phyloP scores from a whole-genome alignment of 148 eudicot genomes.

The Spergularia bocconei region DNA sequence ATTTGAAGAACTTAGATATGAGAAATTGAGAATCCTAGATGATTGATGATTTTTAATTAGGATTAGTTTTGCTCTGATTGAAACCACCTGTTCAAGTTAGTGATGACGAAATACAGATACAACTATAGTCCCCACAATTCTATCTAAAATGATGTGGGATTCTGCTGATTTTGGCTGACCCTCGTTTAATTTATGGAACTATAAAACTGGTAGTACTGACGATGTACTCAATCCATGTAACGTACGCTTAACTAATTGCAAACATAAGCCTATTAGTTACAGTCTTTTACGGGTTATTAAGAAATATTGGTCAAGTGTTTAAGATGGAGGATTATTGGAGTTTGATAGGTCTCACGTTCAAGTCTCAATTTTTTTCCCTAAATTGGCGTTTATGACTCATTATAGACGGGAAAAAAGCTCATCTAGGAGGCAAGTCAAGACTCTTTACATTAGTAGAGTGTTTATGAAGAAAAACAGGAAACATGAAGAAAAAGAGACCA shows the following conservation, averaged over 20 bases:
- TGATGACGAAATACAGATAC: constrained; percentile 1
- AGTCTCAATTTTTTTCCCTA: no score
- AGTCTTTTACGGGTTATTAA: no score
- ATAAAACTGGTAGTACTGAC: not conserved
- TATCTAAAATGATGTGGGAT: constrained; percentile 9
- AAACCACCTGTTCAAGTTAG: not conserved
- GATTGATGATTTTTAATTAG: not conserved
- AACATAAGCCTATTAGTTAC: no score
- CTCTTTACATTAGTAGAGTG: not conserved
- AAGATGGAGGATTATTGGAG: no score
- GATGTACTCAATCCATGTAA: not conserved
- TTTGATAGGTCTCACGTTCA: no score
- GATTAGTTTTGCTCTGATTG: not conserved
- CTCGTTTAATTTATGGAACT: not conserved
- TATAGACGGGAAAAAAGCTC: not conserved
- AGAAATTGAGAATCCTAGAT: not conserved
- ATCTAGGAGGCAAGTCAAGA: not conserved
- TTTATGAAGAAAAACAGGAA: constrained; percentile 4
- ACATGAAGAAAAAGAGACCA: constrained; percentile 10
- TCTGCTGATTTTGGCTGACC: not conserved
- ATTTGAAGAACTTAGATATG: constrained; percentile 1
- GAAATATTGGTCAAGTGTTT: no score
- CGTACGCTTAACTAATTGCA: not conserved
- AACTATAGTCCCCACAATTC: constrained; percentile 8
- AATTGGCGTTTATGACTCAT: not conserved